phyloP scores from a whole-genome alignment of 2,329 filamentous ascomycete species.

The Endothia cerciana region DNA sequence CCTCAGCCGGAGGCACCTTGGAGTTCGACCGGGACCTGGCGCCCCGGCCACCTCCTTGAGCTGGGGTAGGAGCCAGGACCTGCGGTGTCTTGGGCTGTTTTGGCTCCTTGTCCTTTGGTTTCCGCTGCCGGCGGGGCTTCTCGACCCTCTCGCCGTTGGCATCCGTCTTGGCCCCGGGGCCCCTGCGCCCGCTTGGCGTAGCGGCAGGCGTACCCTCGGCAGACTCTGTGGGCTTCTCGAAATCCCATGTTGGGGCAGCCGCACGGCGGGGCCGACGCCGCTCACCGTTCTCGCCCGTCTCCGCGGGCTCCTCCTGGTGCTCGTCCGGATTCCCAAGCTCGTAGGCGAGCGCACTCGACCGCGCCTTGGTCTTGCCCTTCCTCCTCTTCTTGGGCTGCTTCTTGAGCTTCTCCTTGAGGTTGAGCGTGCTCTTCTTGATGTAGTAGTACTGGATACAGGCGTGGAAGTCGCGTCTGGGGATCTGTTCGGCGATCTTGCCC shows the following conservation, averaged over 20 bases:
- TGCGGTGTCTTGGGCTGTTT: slow-evolving; percentile 45
- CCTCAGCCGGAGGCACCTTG: slow-evolving; percentile 50
- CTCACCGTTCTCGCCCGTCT: slow-evolving; percentile 63
- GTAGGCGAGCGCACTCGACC: slow-evolving; percentile 67
- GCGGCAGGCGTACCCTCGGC: slow-evolving; percentile 47
- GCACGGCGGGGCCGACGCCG: slow-evolving; percentile 63
- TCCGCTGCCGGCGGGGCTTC: slow-evolving; percentile 47
- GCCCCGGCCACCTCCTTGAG: slow-evolving; percentile 43
- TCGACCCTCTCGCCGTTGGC: slow-evolving; percentile 49
- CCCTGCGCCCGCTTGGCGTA: slow-evolving; percentile 60
- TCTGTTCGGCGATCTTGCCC: slow-evolving; percentile 72
- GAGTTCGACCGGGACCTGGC: slow-evolving; percentile 60
- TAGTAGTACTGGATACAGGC: slow-evolving; percentile 88
- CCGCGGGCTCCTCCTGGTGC: slow-evolving; percentile 58
- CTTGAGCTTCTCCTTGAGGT: slow-evolving; percentile 77
- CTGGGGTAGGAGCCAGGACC: slow-evolving; percentile 51
- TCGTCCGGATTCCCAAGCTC: slow-evolving; percentile 66
- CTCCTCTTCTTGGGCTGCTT: slow-evolving; percentile 63
- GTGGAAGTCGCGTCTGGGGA: slow-evolving; percentile 72
- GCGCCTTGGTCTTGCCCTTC: slow-evolving; percentile 59
- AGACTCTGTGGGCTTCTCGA: slow-evolving; percentile 52
- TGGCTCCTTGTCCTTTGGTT: slow-evolving; percentile 42
- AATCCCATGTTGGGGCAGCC: slow-evolving; percentile 73
- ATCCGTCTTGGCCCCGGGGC: slow-evolving; percentile 45
- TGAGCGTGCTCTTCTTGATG: slow-evolving; percentile 73